Evolutionary conservation across 2,329 filamentous ascomycete genomes (phyloP).

Genomic region (Apiospora hydei): DNA sequence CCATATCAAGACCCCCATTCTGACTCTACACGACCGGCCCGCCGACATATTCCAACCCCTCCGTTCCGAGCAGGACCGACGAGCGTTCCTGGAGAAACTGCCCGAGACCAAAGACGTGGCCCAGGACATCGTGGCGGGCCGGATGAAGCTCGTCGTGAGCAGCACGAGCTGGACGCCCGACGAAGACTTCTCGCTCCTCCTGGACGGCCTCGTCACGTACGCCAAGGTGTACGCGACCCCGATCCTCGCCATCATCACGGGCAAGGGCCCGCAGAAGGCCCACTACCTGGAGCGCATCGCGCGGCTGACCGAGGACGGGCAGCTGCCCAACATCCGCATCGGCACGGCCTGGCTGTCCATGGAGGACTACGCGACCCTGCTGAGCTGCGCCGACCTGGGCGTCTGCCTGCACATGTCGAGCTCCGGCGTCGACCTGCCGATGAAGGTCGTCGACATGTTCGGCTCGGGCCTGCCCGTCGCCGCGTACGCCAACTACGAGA

Average conservation of each 20-base stretch:
- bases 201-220: conserved; percentile 82
- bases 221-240: conserved; percentile 64
- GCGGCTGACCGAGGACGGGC: conserved; percentile 64
- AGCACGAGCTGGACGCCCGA: conserved; percentile 98
- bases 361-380: conserved; percentile 81
- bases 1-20: conserved; percentile 67
- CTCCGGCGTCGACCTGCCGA: conserved; percentile 93
- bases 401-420: conserved; percentile 92
- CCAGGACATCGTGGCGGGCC: conserved; percentile 63
- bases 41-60: conserved; percentile 82
- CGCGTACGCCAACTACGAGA: conserved; percentile 85
- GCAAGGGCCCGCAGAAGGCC: conserved; percentile 85
- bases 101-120: conserved; percentile 69
- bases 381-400: conserved; percentile 87
- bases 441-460: conserved; percentile 99
- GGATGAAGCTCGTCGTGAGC: conserved; percentile 79
- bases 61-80: conserved; percentile 51
- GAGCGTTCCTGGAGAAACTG: conserved; percentile 69
- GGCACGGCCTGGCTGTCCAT: conserved; percentile 85
- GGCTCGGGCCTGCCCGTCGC: conserved; percentile 90
- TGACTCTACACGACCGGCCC: conserved; percentile 86
- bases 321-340: conserved; percentile 75
- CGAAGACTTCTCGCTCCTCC: conserved; percentile 89
- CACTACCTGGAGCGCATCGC: conserved; percentile 74
- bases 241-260: conserved; percentile 90